phyloP scores from a whole-genome alignment of 371 early-diverging fungal genomes.

The Mucor lusitanicus region DNA sequence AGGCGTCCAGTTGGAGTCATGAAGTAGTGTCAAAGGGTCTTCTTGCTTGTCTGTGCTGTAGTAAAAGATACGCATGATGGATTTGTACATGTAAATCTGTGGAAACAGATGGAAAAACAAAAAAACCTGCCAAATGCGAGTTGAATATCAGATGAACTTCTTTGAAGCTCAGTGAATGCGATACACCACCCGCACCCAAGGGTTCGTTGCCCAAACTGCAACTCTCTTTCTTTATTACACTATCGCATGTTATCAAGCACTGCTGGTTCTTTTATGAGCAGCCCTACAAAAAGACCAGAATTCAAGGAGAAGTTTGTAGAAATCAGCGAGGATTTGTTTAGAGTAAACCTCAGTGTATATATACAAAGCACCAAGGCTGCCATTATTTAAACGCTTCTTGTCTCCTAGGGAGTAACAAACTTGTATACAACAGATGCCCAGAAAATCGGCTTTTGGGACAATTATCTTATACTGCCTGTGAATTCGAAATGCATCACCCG shows the following conservation, averaged over 20 bases:
- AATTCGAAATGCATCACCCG: slow-evolving; percentile 41
- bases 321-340: slow-evolving; percentile 48
- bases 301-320: slow-evolving; percentile 62
- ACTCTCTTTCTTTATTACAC: background rate
- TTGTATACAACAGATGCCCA: background rate
- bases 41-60: slow-evolving; percentile 11
- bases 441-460: slow-evolving; percentile 42
- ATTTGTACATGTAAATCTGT: background rate
- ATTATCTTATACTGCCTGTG: slow-evolving; percentile 46
- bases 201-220: background rate
- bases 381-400: background rate
- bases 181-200: background rate
- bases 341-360: slow-evolving; percentile 31
- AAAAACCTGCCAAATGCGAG: background rate
- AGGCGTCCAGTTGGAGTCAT: background rate
- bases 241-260: background rate
- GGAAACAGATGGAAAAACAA: background rate
- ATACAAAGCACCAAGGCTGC: background rate
- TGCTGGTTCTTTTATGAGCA: background rate
- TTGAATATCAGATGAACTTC: background rate
- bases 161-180: background rate
- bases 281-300: slow-evolving; percentile 12
- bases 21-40: slow-evolving; percentile 11
- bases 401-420: background rate
- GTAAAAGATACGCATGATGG: slow-evolving; percentile 23